Evolutionary conservation across 495 filamentous ascomycete genomes (phyloP).

Genomic region (Cairneyella variabilis): DNA sequence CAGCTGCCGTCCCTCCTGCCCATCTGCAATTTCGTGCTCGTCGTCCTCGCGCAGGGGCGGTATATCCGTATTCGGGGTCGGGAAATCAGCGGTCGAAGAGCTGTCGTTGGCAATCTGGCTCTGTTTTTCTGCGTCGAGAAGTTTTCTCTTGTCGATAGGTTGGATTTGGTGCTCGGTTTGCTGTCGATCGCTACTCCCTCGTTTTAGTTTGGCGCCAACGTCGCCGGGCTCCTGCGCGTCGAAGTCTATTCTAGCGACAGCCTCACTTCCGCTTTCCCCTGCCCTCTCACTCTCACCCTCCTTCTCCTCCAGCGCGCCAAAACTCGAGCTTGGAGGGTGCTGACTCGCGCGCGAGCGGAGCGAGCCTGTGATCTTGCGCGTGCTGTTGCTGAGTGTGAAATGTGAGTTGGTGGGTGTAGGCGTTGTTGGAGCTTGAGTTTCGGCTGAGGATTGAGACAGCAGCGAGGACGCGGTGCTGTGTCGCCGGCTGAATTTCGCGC

Average conservation of each 20-base stretch:
- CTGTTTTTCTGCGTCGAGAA: slow-evolving; percentile 9
- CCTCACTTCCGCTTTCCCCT: not conserved
- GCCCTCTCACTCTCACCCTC: not conserved
- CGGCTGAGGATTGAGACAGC: slow-evolving; percentile 28
- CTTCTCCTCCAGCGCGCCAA: not conserved
- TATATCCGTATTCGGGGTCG: slow-evolving; percentile 25
- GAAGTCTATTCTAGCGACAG: not conserved
- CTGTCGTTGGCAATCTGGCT: no score
- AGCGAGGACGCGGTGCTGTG: slow-evolving; percentile 35
- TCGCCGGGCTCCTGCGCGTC: not conserved
- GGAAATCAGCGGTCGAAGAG: slow-evolving; percentile 23
- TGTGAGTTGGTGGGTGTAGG: no score
- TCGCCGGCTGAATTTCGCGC: slow-evolving; percentile 43
- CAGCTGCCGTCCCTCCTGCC: not conserved
- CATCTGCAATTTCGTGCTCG: not conserved
- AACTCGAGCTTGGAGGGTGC: not conserved
- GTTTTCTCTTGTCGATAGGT: slow-evolving; percentile 11
- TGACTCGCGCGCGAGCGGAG: not conserved
- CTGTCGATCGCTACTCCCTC: no score
- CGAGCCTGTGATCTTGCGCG: not conserved
- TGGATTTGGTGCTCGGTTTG: no score
- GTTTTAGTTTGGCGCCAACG: slow-evolving; percentile 2
- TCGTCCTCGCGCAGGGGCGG: slow-evolving; percentile 12
- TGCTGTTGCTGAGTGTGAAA: no score
- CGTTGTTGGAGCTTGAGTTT: no score